Conservation (phyloP, 495 filamentous ascomycete genomes). For the Aspergillus mulundensis region DNA sequence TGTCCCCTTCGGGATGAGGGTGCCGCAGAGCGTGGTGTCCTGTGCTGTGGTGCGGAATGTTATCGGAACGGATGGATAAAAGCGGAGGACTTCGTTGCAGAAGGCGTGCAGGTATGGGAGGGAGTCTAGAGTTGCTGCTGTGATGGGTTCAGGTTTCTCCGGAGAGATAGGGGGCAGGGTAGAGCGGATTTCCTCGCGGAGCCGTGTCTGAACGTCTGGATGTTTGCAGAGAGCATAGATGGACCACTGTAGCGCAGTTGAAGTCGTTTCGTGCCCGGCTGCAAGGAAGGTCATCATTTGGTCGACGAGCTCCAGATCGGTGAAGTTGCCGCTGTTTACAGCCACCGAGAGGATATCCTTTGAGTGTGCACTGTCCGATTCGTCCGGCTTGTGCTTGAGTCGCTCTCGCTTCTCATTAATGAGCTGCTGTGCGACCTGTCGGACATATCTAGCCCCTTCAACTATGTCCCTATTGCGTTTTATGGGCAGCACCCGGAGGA, state of each 20-base stretch:
- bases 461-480: constrained; percentile 60
- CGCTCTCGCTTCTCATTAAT: constrained; percentile 65
- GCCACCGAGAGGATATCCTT: constrained; percentile 83
- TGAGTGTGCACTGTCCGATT: constrained; percentile 29
- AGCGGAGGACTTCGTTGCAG: constrained; percentile 56
- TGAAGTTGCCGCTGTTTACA: constrained; percentile 68
- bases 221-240: constrained; percentile 56
- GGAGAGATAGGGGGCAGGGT: constrained; percentile 56
- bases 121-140: constrained; percentile 48
- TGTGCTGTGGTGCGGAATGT: constrained; percentile 61
- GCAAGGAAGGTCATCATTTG: constrained; percentile 95
- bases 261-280: constrained; percentile 81
- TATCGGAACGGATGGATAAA: constrained; percentile 53
- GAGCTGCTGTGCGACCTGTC: constrained; percentile 58
- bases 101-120: constrained; percentile 60
- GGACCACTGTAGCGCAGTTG: constrained; percentile 58
- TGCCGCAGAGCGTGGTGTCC: constrained; percentile 60
- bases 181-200: constrained; percentile 58
- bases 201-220: constrained; percentile 50
- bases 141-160: constrained; percentile 40
- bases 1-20: constrained; percentile 53
- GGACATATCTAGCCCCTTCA: constrained; percentile 53
- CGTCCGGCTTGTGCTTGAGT: constrained; percentile 43
- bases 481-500: constrained; percentile 53
- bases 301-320: constrained; percentile 76